phyloP scores from a whole-genome alignment of 495 filamentous ascomycete species.

The Lentithecium fluviatile region DNA sequence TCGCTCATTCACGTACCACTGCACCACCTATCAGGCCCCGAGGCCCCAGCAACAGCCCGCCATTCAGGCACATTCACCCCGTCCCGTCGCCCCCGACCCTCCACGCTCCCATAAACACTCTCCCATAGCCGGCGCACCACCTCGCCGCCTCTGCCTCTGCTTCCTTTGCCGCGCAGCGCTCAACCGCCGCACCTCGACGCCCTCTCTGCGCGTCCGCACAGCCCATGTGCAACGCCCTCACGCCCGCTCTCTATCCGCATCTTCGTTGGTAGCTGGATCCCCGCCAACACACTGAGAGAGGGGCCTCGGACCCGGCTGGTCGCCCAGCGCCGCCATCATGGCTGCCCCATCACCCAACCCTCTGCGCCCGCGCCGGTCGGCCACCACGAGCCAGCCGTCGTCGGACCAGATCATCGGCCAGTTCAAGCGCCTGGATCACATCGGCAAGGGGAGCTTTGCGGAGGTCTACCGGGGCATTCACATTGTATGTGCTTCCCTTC shows the following conservation, averaged over 20 bases:
- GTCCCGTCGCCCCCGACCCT: background rate
- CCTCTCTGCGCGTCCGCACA: constrained; percentile 3
- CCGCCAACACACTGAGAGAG: background rate
- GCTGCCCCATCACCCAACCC: constrained; percentile 45
- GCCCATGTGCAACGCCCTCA: constrained; percentile 50
- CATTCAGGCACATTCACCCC: constrained; percentile 6
- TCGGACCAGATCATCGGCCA: constrained; percentile 68
- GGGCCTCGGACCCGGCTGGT: constrained; percentile 16
- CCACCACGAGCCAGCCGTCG: constrained; percentile 45
- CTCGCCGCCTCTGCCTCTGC: background rate
- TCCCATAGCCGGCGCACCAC: background rate
- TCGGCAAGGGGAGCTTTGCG: constrained; percentile 94
- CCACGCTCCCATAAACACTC: background rate
- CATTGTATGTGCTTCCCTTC: constrained; percentile 58
- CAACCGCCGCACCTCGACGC: constrained; percentile 1
- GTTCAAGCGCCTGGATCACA: constrained; percentile 77
- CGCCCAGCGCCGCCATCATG: constrained; percentile 40
- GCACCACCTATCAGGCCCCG: background rate
- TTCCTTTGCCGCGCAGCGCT: background rate
- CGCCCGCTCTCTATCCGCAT: constrained; percentile 49
- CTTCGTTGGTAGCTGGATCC: constrained; percentile 46
- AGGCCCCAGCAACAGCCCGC: constrained; percentile 16
- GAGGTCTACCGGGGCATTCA: constrained; percentile 86
- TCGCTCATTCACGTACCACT: background rate
- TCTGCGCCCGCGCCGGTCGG: constrained; percentile 49